These are phyloP conservation scores for Myxozyma melibiosi DNA, from an alignment of 805 yeast species.

Conservation along the genomic window DNA sequence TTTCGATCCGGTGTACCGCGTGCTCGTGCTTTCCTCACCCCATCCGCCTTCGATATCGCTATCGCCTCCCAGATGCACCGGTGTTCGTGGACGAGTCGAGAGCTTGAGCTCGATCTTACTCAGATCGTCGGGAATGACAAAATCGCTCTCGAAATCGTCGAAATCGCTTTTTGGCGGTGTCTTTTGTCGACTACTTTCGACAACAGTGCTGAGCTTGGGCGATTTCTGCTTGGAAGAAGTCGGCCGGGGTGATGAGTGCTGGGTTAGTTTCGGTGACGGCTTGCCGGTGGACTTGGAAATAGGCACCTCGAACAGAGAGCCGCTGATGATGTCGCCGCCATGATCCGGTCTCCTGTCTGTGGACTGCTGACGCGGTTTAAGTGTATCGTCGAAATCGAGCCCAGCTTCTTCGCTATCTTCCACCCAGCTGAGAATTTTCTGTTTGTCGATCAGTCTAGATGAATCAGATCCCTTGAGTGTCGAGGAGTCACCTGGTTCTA, in stretches of 20 bases:
- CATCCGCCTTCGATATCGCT: conserved; percentile 23
- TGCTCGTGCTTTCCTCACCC: conserved; percentile 30
- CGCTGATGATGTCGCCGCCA: conserved; percentile 6
- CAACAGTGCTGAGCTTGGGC: neutral
- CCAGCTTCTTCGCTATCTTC: conserved; percentile 8
- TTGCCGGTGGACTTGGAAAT: neutral
- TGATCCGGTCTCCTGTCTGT: neutral
- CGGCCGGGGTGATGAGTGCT: too few species aligned
- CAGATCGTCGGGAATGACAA: conserved; percentile 23
- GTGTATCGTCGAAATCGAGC: conserved; percentile 3
- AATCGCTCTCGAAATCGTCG: conserved; percentile 26
- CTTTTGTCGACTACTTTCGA: neutral
- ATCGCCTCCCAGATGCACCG: conserved; percentile 9
- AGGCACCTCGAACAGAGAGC: conserved; percentile 8
- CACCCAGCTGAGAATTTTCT: conserved; percentile 1
- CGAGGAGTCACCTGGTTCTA: neutral
- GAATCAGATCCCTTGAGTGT: neutral
- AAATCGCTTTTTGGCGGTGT: neutral
- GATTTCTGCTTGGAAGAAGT: neutral
- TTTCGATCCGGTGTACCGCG: conserved; percentile 21
- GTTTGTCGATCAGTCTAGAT: neutral
- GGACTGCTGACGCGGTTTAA: conserved; percentile 2
- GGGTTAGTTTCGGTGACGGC: neutral
- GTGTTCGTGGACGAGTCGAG: conserved; percentile 11
- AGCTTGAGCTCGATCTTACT: conserved; percentile 2